Evolutionary conservation across 768 basidiomycete species (phyloP), one percentile per base, ranked within the genome.

Genomic region (Hypsizygus marmoreus): DNA sequence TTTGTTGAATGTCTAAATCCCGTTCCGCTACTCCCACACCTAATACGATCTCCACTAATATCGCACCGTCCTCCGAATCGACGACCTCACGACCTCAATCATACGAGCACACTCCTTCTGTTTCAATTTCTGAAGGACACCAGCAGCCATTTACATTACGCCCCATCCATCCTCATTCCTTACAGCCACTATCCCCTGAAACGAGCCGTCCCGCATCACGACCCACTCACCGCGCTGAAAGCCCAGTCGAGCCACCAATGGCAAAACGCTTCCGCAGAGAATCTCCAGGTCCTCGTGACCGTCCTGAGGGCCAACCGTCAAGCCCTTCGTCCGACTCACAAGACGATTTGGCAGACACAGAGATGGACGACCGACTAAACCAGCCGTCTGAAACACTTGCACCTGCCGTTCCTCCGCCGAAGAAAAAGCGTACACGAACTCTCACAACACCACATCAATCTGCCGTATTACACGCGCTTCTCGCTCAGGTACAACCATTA

Each of bases 401-500:
- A 3, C 47, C 58, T n/a, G 40, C 72, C 14, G 59, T 62, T 20
- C 58, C 70, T 22, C 80, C 80, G 38, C 76, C 80, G 51, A 89
- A 89, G 75, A 88, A 88, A 67, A 91, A 89, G 58, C 78, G 91
- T 44, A 93, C 91, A 23, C 74, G 88, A 36, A 88, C 86, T 19
- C 71, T 93, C 45, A 93, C 91, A 30, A 93, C 91, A 7, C 88
- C 91, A 6, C 88, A 92, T 59, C 91, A 93, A 62, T 84, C 91
- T 43, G 86, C 88, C 10, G 90, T 91, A n/a, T 74, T 93, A 14
- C 89, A 91, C 56, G 86, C 86, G 4, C 76, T 93, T 35, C 77
- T 93, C n/a, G 86, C 88, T 24, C 84, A 91, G 82, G 91, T 91
- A 68, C 54, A 50, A 25, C 17, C 46, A n/a, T 28, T 41, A 47